Base-by-base conservation (phyloP, 164 flowering plant species). In the Saururus chinensis region DNA sequence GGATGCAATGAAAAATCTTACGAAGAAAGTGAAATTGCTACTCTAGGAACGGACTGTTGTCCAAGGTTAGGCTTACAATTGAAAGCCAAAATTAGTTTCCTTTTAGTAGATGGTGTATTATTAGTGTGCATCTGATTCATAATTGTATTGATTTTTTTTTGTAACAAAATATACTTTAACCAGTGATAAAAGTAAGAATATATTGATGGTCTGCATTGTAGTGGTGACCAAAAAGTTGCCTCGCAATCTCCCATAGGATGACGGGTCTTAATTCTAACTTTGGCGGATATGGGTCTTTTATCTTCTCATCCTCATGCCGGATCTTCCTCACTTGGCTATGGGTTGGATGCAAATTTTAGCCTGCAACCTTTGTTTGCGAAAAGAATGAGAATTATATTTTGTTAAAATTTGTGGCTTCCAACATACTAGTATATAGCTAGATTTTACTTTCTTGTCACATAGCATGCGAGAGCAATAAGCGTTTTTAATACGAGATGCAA, bases 1-100 rank as follows among this genome's bases (percentile, higher is more conserved):
- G 30, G 87, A 85, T 69, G 84, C 77, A 26, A 89, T 90, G 92
- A 77, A 77, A 64, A 74, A 82, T 66, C 80, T 92, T n/a, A 66
- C 89, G 0, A 74, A 74, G 60, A 76, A 79, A 73, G 84, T 85
- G 40, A 88, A 45, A 30, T 12, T 30, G 19, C 20, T 58, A 30
- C n/a, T 30, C 45, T 6, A 58, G 9, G 41, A 25, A 10, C 17
- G 35, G 35, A 20, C 60, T 37, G 35, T 45, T 30, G 60, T 37
- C 10, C n/a, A 37, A 58, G 60, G 40, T 20, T 57, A 23, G 54
- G 19, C 21, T 54, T 54, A 10, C 45, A 41, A 41, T 40, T 41
- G 45, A 41, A 41, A 41, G 17, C 7, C 14, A 17, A 45, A 45
- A 8, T 10, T 12, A 17, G 2, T 45, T 45, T 45, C 49, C 49